Evolutionary conservation across 495 filamentous ascomycete genomes (phyloP).

Genomic region (Pseudoneurospora amorphoporcata): DNA sequence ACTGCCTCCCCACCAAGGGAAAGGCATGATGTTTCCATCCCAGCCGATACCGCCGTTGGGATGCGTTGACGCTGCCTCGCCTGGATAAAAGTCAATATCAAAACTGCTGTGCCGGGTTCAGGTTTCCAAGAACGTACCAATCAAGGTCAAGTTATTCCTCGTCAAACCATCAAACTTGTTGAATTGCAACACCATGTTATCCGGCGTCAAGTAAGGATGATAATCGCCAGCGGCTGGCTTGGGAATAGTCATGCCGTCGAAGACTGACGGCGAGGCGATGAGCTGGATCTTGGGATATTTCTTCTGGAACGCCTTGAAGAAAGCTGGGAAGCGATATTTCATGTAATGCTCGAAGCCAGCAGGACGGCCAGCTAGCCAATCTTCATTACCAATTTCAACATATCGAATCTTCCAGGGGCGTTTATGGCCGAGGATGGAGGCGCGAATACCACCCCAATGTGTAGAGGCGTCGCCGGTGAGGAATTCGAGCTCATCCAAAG

Average conservation of each 20-base stretch:
- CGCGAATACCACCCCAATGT: conserved; percentile 51
- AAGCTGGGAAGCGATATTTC: conserved; percentile 44
- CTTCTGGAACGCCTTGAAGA: conserved; percentile 45
- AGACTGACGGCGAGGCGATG: conserved; percentile 40
- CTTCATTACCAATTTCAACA: conserved; percentile 60
- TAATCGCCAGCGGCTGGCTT: conserved; percentile 35
- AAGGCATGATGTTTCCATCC: conserved; percentile 24
- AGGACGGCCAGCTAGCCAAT: conserved; percentile 39
- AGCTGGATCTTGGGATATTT: conserved; percentile 53
- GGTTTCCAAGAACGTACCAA: conserved; percentile 26
- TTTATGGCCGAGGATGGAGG: conserved; percentile 40
- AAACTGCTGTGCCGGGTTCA: background rate
- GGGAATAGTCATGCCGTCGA: conserved; percentile 29
- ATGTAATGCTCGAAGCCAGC: conserved; percentile 35
- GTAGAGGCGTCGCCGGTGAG: conserved; percentile 44
- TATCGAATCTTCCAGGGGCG: conserved; percentile 48
- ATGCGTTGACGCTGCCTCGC: conserved; percentile 49
- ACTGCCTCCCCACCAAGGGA: conserved; percentile 46
- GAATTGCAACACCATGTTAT: conserved; percentile 24
- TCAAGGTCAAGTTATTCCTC: conserved; percentile 20
- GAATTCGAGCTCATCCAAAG: conserved; percentile 59
- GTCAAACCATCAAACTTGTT: conserved; percentile 37
- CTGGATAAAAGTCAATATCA: background rate
- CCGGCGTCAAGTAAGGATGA: conserved; percentile 27
- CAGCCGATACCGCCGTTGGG: conserved; percentile 39